Evolutionary conservation across 2,329 filamentous ascomycete genomes (phyloP), one percentile per base, ranked within the genome.

Genomic region (Curvularia sp.): DNA sequence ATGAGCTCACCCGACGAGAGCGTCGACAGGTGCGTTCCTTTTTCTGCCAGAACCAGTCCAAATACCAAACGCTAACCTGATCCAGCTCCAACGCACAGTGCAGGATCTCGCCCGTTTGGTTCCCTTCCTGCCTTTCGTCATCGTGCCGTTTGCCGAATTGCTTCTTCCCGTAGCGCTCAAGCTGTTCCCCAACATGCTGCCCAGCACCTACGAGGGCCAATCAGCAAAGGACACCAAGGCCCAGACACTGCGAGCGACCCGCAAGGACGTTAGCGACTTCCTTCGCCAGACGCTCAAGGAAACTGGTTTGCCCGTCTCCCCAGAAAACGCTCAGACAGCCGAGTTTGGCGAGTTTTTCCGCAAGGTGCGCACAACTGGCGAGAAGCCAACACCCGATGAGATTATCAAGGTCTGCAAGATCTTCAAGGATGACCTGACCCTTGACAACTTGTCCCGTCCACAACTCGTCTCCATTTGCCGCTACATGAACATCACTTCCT

Each of bases 361-460:
- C 76, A 99, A 99, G 83, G 87, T 80, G 35, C 81, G 95, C 53
- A 88, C 92, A 18, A 97, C 94, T 0, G 95, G 94, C 64, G 94
- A 98, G 81, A 85, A 89, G 46, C 95, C 95, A 0, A 95, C 91
- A 4, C 86, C 88, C 53, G 86, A 93, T 66, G 95, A 99, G 75
- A 92, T 99, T 63, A 96, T 99, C 83, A 97, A 95, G 80, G 94
- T 99, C 63, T 98, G 95, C 88, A 96, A 97, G 84, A 90, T 96
- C 65, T 99, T 99, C 87, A 96, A 95, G 78, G 95, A 99, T 75
- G 95, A 99, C 77, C 77, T 99, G 71, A 99, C 95, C 0, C 85
- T 99, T 31, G 95, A 99, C 86, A 99, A 99, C 80, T 82, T 99
- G 65, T 97, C 93, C 18, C 87, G 95, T 63, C 95, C 95, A 15